A percentile compares a stretch with the other conserved stretches of the same genome.
Evolutionary conservation across 768 basidiomycete genomes (phyloP).

Genomic region (Gyrodon lividus): DNA sequence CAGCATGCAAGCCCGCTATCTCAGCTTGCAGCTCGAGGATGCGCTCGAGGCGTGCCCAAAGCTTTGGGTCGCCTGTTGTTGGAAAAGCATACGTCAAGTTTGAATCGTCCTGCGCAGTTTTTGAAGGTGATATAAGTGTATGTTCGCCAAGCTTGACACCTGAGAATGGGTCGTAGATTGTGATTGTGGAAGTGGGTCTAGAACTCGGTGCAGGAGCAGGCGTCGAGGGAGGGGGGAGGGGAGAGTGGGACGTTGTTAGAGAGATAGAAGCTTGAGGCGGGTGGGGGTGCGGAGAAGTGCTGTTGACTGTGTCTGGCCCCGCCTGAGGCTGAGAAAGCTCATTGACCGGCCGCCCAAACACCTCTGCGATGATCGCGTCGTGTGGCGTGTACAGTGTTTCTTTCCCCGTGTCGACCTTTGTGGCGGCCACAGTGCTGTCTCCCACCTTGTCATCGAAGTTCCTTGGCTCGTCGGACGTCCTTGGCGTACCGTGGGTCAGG

Average conservation of each 20-base stretch:
- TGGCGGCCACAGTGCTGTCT: not conserved
- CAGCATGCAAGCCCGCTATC: conserved; percentile 68
- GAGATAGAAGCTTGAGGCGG: conserved; percentile 14
- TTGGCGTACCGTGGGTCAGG: conserved; percentile 14
- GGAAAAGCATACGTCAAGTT: conserved; percentile 6
- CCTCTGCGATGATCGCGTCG: conserved; percentile 57
- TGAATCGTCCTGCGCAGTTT: conserved; percentile 6
- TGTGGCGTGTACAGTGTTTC: conserved; percentile 50
- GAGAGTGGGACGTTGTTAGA: conserved; percentile 16
- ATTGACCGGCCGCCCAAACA: conserved; percentile 17
- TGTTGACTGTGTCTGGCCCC: not conserved
- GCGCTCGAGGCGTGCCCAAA: conserved; percentile 67
- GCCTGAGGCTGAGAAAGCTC: conserved; percentile 4
- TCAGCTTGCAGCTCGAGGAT: conserved; percentile 74
- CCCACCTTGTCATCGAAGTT: conserved; percentile 5
- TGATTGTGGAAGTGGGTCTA: conserved; percentile 8
- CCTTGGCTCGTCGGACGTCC: conserved; percentile 9
- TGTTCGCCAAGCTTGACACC: conserved; percentile 26
- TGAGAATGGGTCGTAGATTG: conserved; percentile 35
- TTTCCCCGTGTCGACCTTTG: not conserved
- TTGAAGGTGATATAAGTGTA: conserved; percentile 8
- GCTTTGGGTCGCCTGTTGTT: conserved; percentile 41
- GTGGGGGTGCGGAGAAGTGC: conserved; percentile 1
- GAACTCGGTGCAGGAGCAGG: not conserved
- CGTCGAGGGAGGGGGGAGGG: conserved; percentile 7